Evolutionary conservation across 2,329 filamentous ascomycete genomes (phyloP).

Genomic region (Domatiomyces catenatus): DNA sequence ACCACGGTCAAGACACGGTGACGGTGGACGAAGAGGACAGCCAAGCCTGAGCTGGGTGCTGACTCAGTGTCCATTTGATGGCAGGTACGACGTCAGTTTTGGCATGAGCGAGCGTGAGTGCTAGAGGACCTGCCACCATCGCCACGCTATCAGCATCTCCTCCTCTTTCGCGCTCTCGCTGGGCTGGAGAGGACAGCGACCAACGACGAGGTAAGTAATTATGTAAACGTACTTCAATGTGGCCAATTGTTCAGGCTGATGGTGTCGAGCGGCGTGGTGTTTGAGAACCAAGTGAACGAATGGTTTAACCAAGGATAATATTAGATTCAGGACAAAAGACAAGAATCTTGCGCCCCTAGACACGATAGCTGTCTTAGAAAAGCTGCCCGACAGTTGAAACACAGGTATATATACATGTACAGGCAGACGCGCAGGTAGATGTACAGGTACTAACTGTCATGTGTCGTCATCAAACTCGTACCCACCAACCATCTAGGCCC

Average conservation of each 20-base stretch:
- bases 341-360: too few species aligned
- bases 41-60: slow-evolving; percentile 57
- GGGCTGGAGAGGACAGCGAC: slow-evolving; percentile 62
- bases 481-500: background rate
- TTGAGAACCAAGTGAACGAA: background rate
- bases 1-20: too few species aligned
- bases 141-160: slow-evolving; percentile 49
- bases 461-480: background rate
- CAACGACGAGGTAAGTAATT: slow-evolving; percentile 43
- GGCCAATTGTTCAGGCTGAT: too few species aligned
- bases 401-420: background rate
- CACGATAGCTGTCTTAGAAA: too few species aligned
- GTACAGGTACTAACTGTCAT: background rate
- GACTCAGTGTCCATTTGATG: slow-evolving; percentile 58
- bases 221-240: too few species aligned
- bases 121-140: too few species aligned
- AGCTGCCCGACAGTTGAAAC: background rate
- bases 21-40: too few species aligned
- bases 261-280: slow-evolving; percentile 44
- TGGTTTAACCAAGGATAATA: too few species aligned
- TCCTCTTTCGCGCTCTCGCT: slow-evolving; percentile 68
- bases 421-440: background rate
- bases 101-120: slow-evolving; percentile 71
- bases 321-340: too few species aligned
- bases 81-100: slow-evolving; percentile 68